Conservation (phyloP, 2,329 filamentous ascomycete genomes). For the Dactylonectria macrodidyma region DNA sequence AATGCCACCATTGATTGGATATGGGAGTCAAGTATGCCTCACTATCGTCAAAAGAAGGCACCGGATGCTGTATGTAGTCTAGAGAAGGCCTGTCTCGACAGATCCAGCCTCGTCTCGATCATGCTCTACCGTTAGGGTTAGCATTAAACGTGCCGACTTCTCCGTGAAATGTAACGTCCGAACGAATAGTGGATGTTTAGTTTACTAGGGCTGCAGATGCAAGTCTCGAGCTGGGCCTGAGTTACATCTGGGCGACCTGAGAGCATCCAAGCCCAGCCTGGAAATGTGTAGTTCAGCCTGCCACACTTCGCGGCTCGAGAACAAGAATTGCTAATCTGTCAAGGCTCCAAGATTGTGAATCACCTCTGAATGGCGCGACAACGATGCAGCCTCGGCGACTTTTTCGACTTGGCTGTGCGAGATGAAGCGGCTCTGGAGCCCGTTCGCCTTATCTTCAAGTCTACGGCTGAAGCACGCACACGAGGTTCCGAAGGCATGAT, state of each 20-base stretch:
- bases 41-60: neutral
- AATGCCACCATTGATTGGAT: neutral
- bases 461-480: neutral
- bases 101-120: neutral
- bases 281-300: neutral
- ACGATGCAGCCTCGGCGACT: too few species aligned
- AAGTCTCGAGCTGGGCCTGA: neutral
- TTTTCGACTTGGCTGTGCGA: too few species aligned
- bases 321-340: too few species aligned
- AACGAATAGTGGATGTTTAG: neutral
- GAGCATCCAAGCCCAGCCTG: neutral
- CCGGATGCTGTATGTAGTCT: neutral
- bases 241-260: neutral
- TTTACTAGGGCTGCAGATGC: neutral
- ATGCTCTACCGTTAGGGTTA: neutral
- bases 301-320: too few species aligned
- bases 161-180: neutral
- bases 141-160: neutral
- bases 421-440: too few species aligned
- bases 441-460: neutral
- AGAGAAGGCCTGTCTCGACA: neutral
- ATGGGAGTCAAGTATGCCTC: neutral
- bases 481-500: neutral
- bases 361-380: too few species aligned
- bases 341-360: too few species aligned